These are phyloP conservation scores for Amanita jacksonii DNA, from an alignment of 768 basidiomycete genomes.

Conservation along the genomic window DNA sequence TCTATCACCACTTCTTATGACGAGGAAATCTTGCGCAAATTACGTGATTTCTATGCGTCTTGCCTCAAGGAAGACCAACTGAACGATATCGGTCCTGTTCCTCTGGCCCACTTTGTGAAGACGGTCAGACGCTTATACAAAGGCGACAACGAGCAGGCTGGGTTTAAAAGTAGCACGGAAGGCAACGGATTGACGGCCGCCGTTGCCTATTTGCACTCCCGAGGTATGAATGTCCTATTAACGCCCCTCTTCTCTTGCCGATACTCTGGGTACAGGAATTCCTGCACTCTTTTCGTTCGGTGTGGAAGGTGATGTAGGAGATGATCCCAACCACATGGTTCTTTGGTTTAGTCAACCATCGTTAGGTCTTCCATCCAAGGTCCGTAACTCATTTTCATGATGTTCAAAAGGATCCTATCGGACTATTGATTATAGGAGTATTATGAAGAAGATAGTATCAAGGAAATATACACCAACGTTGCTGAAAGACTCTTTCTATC, in stretches of 20 bases:
- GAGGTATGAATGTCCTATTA: slow-evolving; percentile 39
- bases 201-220: slow-evolving; percentile 78
- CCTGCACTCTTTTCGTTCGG: slow-evolving; percentile 68
- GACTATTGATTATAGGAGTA: slow-evolving; percentile 53
- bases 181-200: slow-evolving; percentile 67
- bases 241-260: neutral
- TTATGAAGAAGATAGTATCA: slow-evolving; percentile 66
- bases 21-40: slow-evolving; percentile 49
- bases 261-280: slow-evolving; percentile 42
- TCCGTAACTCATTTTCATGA: slow-evolving; percentile 16
- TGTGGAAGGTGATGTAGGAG: slow-evolving; percentile 83
- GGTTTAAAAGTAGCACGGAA: slow-evolving; percentile 14
- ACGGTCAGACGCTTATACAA: slow-evolving; percentile 52
- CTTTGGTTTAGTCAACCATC: slow-evolving; percentile 79
- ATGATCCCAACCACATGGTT: slow-evolving; percentile 78
- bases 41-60: slow-evolving; percentile 64
- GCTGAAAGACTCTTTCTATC: slow-evolving; percentile 56
- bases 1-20: slow-evolving; percentile 33
- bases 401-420: neutral
- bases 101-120: slow-evolving; percentile 58
- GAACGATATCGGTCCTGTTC: slow-evolving; percentile 61
- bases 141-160: slow-evolving; percentile 34
- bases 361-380: slow-evolving; percentile 84
- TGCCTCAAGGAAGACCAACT: slow-evolving; percentile 77
- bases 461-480: slow-evolving; percentile 61